These are phyloP conservation scores for Pseudotsuga menziesii DNA, from an alignment of 75 land plant species.

Conservation along the genomic window DNA sequence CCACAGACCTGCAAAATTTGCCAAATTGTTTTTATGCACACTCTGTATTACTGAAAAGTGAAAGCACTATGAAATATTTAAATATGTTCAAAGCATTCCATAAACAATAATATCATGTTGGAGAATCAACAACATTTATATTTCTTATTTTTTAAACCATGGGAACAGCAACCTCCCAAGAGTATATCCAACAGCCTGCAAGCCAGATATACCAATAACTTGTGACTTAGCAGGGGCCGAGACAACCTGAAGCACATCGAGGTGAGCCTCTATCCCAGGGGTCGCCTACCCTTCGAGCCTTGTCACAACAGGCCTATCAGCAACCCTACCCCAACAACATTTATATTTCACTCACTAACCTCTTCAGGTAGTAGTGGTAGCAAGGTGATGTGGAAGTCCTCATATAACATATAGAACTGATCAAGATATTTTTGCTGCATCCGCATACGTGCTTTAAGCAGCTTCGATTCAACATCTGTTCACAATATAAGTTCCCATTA, in stretches of 20 bases:
- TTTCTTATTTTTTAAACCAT: background rate
- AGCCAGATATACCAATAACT: no score
- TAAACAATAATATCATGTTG: background rate
- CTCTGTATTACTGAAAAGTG: background rate
- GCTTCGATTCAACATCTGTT: conserved; percentile 68
- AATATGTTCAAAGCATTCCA: background rate
- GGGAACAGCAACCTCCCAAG: no score
- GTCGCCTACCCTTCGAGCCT: no score
- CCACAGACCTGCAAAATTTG: conserved; percentile 64
- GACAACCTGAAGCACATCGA: no score
- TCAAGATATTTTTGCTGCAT: conserved; percentile 96
- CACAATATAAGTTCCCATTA: conserved; percentile 6
- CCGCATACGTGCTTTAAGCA: conserved; percentile 76
- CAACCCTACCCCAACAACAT: no score
- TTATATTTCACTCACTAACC: conserved; percentile 27
- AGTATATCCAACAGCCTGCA: no score
- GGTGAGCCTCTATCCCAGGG: no score
- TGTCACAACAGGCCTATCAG: no score
- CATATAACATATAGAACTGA: conserved; percentile 87
- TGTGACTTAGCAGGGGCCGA: no score
- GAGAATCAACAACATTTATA: background rate
- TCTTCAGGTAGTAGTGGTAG: conserved; percentile 91
- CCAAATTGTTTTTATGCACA: background rate
- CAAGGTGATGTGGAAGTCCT: conserved; percentile 86
- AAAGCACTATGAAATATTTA: conserved; percentile 2